Conservation (phyloP, 2,329 filamentous ascomycete genomes). For the Lasiodiplodia theobromae region DNA sequence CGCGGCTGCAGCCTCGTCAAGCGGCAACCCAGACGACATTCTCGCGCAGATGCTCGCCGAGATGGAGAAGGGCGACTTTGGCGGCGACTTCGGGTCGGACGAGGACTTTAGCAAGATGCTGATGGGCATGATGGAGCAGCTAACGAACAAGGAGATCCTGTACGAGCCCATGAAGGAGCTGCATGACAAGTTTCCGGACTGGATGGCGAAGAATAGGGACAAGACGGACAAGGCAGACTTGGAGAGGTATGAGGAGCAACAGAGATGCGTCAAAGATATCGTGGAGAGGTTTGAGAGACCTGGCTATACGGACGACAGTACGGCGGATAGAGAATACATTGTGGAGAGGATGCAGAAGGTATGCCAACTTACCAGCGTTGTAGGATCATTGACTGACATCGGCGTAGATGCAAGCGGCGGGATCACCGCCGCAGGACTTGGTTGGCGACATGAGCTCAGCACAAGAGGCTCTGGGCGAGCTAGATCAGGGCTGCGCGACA, state of each 20-base stretch:
- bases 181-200: slow-evolving; percentile 87
- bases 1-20: slow-evolving; percentile 73
- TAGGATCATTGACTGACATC: slow-evolving; percentile 30
- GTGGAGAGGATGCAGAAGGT: slow-evolving; percentile 99
- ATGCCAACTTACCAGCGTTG: slow-evolving; percentile 41
- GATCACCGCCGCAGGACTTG: slow-evolving; percentile 87
- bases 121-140: slow-evolving; percentile 97
- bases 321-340: slow-evolving; percentile 85
- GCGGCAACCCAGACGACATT: slow-evolving; percentile 73
- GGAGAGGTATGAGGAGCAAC: slow-evolving; percentile 81
- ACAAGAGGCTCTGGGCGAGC: slow-evolving; percentile 68
- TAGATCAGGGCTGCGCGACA: slow-evolving; percentile 67
- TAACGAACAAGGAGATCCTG: slow-evolving; percentile 97
- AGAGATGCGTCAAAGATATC: slow-evolving; percentile 81
- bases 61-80: slow-evolving; percentile 70
- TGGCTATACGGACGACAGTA: slow-evolving; percentile 81
- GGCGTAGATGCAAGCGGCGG: slow-evolving; percentile 90
- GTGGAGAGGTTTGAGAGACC: slow-evolving; percentile 85
- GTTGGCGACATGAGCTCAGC: slow-evolving; percentile 88
- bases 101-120: slow-evolving; percentile 95
- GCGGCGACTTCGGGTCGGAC: slow-evolving; percentile 61
- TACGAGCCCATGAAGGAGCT: slow-evolving; percentile 99
- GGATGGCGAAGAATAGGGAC: slow-evolving; percentile 80
- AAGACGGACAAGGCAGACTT: slow-evolving; percentile 73
- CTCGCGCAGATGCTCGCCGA: slow-evolving; percentile 92